Conservation (phyloP, 306 rosid genomes). For the Hylodesmum podocarpum region DNA sequence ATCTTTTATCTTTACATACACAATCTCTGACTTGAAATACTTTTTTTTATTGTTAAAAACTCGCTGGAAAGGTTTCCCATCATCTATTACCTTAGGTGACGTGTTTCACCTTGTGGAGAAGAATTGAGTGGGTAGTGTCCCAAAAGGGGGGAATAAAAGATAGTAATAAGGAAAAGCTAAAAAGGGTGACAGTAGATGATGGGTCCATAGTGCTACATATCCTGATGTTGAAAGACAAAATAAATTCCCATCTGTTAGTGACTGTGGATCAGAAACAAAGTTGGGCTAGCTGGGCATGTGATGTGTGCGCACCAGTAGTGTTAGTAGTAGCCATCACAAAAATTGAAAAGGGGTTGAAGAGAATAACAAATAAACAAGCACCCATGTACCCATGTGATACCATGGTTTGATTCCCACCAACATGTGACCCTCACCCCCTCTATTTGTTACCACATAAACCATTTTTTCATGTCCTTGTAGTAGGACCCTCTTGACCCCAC, state of each 20-base stretch:
- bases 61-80: constrained; percentile 31
- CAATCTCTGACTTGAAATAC: constrained; percentile 23
- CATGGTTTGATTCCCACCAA: constrained; percentile 58
- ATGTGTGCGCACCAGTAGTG: constrained; percentile 35
- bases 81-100: constrained; percentile 16
- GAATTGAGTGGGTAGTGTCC: constrained; percentile 36
- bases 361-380: constrained; percentile 31
- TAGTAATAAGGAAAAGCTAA: constrained; percentile 7
- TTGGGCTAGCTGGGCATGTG: constrained; percentile 56
- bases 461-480: constrained; percentile 16
- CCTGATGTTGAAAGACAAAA: constrained; percentile 40
- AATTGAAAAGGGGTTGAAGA: constrained; percentile 28
- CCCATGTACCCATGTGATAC: constrained; percentile 56
- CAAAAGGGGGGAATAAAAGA: constrained; percentile 20
- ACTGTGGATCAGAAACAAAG: constrained; percentile 39
- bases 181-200: constrained; percentile 28
- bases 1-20: background rate
- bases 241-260: constrained; percentile 26
- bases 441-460: constrained; percentile 42
- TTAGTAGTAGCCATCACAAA: constrained; percentile 36
- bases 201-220: constrained; percentile 46
- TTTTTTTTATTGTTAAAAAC: constrained; percentile 15
- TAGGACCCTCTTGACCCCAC: constrained; percentile 37
- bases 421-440: constrained; percentile 52
- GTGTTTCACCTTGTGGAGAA: constrained; percentile 29